These are phyloP conservation scores for Neofusicoccum umdonicola DNA, from an alignment of 2,329 filamentous ascomycete genomes.

Conservation along the genomic window DNA sequence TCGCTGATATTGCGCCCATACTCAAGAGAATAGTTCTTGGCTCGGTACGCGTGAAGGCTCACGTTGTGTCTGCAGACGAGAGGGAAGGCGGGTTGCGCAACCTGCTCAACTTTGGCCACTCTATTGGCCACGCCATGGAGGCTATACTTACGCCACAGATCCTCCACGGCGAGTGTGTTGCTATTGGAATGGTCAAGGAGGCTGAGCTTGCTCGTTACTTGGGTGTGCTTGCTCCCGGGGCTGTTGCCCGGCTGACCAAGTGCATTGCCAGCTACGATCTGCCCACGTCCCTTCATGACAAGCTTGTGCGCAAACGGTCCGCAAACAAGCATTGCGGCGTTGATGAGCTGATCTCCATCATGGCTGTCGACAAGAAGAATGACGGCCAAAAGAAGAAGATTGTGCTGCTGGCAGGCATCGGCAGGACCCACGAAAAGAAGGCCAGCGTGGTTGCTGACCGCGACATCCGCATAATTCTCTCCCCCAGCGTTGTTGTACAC, in stretches of 20 bases:
- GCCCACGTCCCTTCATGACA: constrained; percentile 80
- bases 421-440: constrained; percentile 79
- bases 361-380: constrained; percentile 99
- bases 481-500: constrained; percentile 70
- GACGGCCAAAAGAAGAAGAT: constrained; percentile 94
- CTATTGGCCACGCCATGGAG: constrained; percentile 95
- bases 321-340: constrained; percentile 86
- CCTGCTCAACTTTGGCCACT: constrained; percentile 95
- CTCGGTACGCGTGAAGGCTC: constrained; percentile 89
- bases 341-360: constrained; percentile 81
- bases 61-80: constrained; percentile 92
- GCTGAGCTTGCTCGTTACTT: constrained; percentile 89
- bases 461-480: constrained; percentile 79
- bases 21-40: constrained; percentile 70
- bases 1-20: constrained; percentile 63
- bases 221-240: constrained; percentile 78
- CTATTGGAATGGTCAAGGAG: constrained; percentile 98
- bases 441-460: constrained; percentile 87
- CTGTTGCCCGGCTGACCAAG: constrained; percentile 85
- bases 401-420: constrained; percentile 86
- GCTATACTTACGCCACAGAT: constrained; percentile 94
- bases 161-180: constrained; percentile 91
- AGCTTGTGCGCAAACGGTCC: constrained; percentile 75
- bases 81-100: constrained; percentile 91
- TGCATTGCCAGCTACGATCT: constrained; percentile 93